Conservation (phyloP, 2,329 filamentous ascomycete species). For the Daldinia eschscholtzii region DNA sequence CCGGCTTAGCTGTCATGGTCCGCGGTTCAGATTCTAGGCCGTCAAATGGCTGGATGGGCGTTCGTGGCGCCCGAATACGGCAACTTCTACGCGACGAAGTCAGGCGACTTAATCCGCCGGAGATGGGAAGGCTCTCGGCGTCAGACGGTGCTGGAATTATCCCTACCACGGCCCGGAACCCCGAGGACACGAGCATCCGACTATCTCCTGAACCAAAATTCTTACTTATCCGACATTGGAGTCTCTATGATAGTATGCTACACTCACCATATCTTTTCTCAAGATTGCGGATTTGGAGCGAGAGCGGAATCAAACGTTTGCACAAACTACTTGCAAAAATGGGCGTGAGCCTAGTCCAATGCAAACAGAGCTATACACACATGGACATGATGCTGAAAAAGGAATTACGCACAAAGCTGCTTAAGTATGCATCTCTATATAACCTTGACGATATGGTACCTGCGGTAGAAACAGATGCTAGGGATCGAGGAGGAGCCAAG, state of each 20-base stretch:
- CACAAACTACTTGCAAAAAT: constrained; percentile 98
- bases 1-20: constrained; percentile 76
- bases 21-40: constrained; percentile 67
- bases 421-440: constrained; percentile 93
- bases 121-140: constrained; percentile 63
- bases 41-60: constrained; percentile 81
- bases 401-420: constrained; percentile 83
- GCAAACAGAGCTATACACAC: constrained; percentile 94
- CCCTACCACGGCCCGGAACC: constrained; percentile 86
- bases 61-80: constrained; percentile 84
- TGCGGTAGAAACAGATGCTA: constrained; percentile 76
- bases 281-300: constrained; percentile 93
- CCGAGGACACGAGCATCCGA: constrained; percentile 91
- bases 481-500: constrained; percentile 77
- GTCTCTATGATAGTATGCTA: constrained; percentile 97
- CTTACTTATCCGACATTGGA: constrained; percentile 94
- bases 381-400: constrained; percentile 99
- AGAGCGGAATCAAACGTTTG: constrained; percentile 85
- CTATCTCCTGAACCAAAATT: constrained; percentile 95
- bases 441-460: constrained; percentile 95
- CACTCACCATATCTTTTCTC: constrained; percentile 96
- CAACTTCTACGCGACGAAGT: constrained; percentile 93
- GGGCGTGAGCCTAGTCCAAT: constrained; percentile 94
- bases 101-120: constrained; percentile 87
- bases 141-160: constrained; percentile 84